phyloP scores from a whole-genome alignment of 2,329 filamentous ascomycete species.

The Colletotrichum lentis region DNA sequence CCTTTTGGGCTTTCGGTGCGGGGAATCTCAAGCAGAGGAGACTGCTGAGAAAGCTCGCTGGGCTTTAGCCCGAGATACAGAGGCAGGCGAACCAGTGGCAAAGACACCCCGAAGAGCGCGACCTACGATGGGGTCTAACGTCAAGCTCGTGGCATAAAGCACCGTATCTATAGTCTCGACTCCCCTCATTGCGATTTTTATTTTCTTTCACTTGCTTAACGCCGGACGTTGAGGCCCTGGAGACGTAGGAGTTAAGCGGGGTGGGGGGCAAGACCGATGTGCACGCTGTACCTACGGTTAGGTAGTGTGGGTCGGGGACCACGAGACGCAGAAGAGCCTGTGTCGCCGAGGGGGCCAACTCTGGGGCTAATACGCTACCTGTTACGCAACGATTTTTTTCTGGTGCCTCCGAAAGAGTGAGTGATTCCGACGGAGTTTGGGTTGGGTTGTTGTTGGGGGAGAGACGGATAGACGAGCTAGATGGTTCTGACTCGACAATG shows the following conservation, averaged over 20 bases:
- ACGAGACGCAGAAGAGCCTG: background rate
- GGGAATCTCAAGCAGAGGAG: constrained; percentile 14
- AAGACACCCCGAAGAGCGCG: constrained; percentile 25
- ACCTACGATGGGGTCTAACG: background rate
- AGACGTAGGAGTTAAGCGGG: constrained; percentile 14
- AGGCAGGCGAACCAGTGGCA: constrained; percentile 13
- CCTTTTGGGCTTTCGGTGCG: constrained; percentile 21
- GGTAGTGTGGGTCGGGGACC: too few relatives aligned
- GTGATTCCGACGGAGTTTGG: constrained; percentile 5
- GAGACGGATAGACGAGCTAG: constrained; percentile 2
- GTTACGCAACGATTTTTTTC: background rate
- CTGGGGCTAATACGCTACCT: background rate
- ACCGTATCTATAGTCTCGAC: background rate
- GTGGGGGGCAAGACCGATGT: background rate
- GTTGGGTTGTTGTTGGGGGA: background rate
- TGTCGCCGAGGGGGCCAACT: constrained; percentile 25
- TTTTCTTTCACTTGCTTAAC: background rate
- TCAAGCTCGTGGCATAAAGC: constrained; percentile 28
- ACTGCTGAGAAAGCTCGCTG: constrained; percentile 10
- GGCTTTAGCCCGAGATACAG: constrained; percentile 21
- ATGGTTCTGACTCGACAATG: constrained; percentile 21
- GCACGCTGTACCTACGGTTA: too few relatives aligned
- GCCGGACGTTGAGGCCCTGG: background rate
- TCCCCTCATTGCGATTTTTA: background rate
- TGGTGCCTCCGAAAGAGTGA: background rate